Evolutionary conservation across 768 basidiomycete genomes (phyloP).

Genomic region (Pleurotus sapidus): DNA sequence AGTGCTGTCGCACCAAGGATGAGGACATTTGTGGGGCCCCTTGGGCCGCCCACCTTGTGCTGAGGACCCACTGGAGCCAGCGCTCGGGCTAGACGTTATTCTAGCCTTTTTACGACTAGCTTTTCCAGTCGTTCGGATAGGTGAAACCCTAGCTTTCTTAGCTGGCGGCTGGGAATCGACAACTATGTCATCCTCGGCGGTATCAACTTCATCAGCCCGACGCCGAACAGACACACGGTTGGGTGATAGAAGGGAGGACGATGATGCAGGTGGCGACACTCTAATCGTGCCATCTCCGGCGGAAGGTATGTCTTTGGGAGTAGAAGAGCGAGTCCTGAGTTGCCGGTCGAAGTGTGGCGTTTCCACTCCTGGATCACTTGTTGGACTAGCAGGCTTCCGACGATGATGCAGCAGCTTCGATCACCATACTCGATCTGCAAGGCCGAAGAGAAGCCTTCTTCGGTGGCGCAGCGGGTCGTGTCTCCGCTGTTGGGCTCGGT

Average conservation of each 20-base stretch:
- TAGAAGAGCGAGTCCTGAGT: neutral
- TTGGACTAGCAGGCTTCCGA: neutral
- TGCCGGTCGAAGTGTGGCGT: neutral
- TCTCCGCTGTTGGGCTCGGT: neutral
- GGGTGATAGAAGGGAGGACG: neutral
- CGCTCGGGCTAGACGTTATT: neutral
- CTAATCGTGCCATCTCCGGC: neutral
- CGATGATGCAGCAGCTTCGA: neutral
- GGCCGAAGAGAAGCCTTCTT: constrained; percentile 1
- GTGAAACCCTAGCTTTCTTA: neutral
- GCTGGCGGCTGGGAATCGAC: neutral
- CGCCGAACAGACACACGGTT: neutral
- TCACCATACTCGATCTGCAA: neutral
- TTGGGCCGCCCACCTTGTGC: neutral
- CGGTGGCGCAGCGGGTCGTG: neutral
- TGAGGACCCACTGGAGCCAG: constrained; percentile 2
- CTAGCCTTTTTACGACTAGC: neutral
- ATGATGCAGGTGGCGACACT: neutral
- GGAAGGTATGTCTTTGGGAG: neutral
- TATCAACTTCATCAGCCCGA: neutral
- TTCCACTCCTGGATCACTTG: constrained; percentile 1
- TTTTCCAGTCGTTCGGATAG: neutral
- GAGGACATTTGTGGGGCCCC: neutral
- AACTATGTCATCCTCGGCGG: neutral
- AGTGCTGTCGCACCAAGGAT: constrained; percentile 4